Evolutionary conservation across 495 filamentous ascomycete species (phyloP).

Genomic region (Annulohypoxylon nitens): DNA sequence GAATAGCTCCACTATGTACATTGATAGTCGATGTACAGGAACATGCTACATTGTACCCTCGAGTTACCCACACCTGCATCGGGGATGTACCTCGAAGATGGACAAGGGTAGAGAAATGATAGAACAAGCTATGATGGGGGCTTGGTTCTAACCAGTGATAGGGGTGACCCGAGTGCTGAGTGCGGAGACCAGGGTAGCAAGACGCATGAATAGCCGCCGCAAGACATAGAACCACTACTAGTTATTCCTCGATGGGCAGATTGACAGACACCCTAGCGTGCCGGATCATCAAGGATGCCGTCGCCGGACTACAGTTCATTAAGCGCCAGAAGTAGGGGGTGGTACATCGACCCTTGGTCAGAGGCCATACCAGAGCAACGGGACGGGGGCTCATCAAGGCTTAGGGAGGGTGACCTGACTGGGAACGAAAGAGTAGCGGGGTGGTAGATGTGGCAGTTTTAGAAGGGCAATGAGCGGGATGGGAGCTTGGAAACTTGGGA

Average conservation of each 20-base stretch:
- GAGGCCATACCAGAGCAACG: conserved; percentile 27
- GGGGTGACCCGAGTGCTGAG: conserved; percentile 40
- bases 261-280: conserved; percentile 39
- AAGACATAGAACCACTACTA: conserved; percentile 20
- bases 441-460: conserved; percentile 42
- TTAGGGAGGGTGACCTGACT: conserved; percentile 23
- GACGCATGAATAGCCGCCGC: conserved; percentile 48
- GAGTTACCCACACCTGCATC: conserved; percentile 36
- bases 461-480: conserved; percentile 22
- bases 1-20: conserved; percentile 42
- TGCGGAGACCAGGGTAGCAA: conserved; percentile 37
- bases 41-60: conserved; percentile 37
- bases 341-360: conserved; percentile 28
- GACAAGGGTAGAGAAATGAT: conserved; percentile 37
- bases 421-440: conserved; percentile 28
- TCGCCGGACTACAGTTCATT: conserved; percentile 29
- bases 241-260: conserved; percentile 35
- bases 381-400: conserved; percentile 36
- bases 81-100: conserved; percentile 41
- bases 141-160: conserved; percentile 40
- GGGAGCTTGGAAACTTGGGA: not conserved
- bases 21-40: conserved; percentile 41
- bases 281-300: conserved; percentile 28
- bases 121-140: conserved; percentile 36
- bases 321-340: conserved; percentile 40